Percentiles rank a stretch among this genome's conserved stretches.
phyloP scores from a whole-genome alignment of 176 grass and related monocot species.

The Musa itinerans region DNA sequence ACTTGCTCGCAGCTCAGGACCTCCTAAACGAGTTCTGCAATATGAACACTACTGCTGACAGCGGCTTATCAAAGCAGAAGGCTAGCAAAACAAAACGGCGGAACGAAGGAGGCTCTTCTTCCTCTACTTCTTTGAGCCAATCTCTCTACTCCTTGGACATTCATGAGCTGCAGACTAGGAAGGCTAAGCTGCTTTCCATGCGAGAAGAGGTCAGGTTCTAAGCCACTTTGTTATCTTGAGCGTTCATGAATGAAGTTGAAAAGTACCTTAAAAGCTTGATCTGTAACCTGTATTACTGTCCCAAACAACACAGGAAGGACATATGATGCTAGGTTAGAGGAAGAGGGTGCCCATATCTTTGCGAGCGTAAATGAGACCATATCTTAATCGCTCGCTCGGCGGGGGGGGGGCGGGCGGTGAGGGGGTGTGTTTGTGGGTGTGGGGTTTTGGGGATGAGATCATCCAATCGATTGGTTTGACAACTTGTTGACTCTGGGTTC shows the following conservation, averaged over 20 bases:
- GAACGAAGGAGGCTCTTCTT: conserved; percentile 44
- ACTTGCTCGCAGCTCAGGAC: conserved; percentile 54
- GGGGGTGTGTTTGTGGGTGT: background rate
- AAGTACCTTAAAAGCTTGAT: conserved; percentile 2
- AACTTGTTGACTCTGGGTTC: conserved; percentile 14
- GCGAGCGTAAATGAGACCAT: background rate
- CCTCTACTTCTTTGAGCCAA: conserved; percentile 36
- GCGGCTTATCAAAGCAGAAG: conserved; percentile 19
- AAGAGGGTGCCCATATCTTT: background rate
- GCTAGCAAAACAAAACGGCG: conserved; percentile 20
- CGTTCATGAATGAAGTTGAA: too few species aligned
- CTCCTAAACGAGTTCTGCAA: conserved; percentile 78
- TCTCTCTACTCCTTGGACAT: conserved; percentile 55
- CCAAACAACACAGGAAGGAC: too few species aligned
- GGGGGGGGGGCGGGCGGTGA: background rate
- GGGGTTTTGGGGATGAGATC: too few species aligned
- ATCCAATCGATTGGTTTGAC: conserved; percentile 37
- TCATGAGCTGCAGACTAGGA: conserved; percentile 70
- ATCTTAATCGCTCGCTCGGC: background rate
- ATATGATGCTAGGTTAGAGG: too few species aligned
- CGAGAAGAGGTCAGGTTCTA: conserved; percentile 72
- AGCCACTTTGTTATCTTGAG: too few species aligned
- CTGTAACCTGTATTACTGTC: background rate
- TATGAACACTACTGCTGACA: conserved; percentile 22
- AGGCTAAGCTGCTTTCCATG: conserved; percentile 76